Percentiles rank a stretch among this genome's conserved stretches.
Evolutionary conservation across 441 rosid genomes (phyloP).

Genomic region (Adansonia rubrostipa): DNA sequence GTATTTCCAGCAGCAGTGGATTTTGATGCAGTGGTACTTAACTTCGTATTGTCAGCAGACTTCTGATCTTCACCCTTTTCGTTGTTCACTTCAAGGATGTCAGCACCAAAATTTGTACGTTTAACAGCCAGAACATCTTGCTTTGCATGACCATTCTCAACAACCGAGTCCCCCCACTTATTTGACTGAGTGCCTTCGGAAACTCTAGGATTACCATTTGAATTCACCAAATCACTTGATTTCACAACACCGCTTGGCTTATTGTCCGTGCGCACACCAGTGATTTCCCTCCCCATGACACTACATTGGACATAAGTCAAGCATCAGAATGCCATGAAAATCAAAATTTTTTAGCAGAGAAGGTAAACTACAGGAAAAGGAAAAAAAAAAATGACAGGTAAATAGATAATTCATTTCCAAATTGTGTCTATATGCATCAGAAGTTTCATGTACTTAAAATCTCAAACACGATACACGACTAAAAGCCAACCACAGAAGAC

Average conservation of each 20-base stretch:
- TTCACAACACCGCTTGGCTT: conserved; percentile 49
- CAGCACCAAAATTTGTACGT: conserved; percentile 49
- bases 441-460: neutral
- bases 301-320: conserved; percentile 43
- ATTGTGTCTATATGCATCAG: neutral
- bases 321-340: conserved; percentile 24
- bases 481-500: neutral
- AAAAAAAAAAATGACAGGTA: neutral
- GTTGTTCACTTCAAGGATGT: conserved; percentile 32
- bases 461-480: neutral
- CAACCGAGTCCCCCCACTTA: conserved; percentile 42
- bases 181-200: conserved; percentile 51
- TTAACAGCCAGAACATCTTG: conserved; percentile 53
- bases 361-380: neutral
- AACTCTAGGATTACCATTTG: conserved; percentile 54
- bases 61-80: conserved; percentile 45
- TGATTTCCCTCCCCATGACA: conserved; percentile 80
- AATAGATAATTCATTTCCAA: neutral
- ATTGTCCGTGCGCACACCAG: conserved; percentile 61
- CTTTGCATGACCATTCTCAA: conserved; percentile 44
- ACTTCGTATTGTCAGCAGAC: conserved; percentile 34
- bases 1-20: conserved; percentile 58
- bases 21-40: conserved; percentile 38
- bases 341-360: neutral
- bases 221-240: conserved; percentile 44